Base-by-base conservation (phyloP, 2,329 filamentous ascomycete genomes). In the Thelonectria rubi region DNA sequence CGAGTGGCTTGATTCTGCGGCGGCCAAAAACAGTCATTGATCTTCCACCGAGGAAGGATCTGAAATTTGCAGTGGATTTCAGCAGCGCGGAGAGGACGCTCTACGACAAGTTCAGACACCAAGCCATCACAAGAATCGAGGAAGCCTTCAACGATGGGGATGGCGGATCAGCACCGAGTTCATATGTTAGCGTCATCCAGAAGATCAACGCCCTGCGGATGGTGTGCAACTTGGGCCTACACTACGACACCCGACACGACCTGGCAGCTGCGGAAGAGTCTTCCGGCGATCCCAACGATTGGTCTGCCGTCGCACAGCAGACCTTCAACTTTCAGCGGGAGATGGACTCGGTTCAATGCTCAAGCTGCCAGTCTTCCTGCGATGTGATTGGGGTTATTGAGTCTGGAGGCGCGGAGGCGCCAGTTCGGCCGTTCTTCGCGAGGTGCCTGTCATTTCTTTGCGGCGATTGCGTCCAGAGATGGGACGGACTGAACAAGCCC, bases 211-310 rank as follows among this genome's bases (percentile, higher is more conserved):
- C 74, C 0, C 66, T 84, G 57, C 72, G 82, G 1, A 69, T 82
- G 15, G 69, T 84, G 3, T 84, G 82, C 37, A 79, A 83, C 46
- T 67, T 83, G 1, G 82, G 83, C 0, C 52, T 80, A 0, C 66
- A 74, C n/a, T 82, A 81, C 26, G 67, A 71, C 3, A 55, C 56
- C 4, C 68, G 76, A n/a, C 72, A 78, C 10, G 66, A 69, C 11
- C 61, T 64, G 34, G 12, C 32, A 2, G 9, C 21, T 2, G n/a
- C 53, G 1, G 47, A 54, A 5, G 47, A 54, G 5, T 30, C 3
- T 0, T 14, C 62, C 10, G 62, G 64, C 8, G 24, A 49, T 11
- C 15, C 5, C 0, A 11, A 18, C 0, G 10, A 63, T 0, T 77
- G 73, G 73, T 5, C 47, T 0, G 30, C 21, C 0, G 42, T 60